Conservation (phyloP, 2,329 filamentous ascomycete genomes). For the Coniochaeta hoffmannii region DNA sequence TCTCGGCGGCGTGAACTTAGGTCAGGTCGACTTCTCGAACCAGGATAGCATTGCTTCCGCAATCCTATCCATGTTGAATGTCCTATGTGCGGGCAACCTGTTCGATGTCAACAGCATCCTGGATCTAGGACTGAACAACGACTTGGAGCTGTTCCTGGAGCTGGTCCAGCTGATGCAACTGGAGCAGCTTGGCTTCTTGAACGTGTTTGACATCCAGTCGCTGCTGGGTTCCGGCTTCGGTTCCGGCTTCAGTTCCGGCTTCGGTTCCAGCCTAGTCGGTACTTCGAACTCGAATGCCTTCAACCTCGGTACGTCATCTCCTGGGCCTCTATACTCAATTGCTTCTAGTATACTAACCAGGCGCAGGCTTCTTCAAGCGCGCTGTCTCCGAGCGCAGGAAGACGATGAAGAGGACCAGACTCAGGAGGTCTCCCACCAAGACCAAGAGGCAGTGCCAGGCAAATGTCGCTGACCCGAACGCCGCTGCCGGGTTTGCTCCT, state of each 20-base stretch:
- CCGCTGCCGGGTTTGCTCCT: slow-evolving; percentile 4
- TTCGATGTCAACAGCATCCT: slow-evolving; percentile 17
- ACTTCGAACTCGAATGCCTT: background rate
- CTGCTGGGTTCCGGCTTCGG: slow-evolving; percentile 19
- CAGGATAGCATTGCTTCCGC: slow-evolving; percentile 19
- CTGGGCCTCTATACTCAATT: background rate
- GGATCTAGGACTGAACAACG: slow-evolving; percentile 15
- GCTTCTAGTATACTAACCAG: background rate
- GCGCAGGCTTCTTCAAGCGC: slow-evolving; percentile 21
- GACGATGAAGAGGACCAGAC: slow-evolving; percentile 15
- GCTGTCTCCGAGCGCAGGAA: slow-evolving; percentile 17
- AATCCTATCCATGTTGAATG: slow-evolving; percentile 20
- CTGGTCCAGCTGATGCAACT: slow-evolving; percentile 23
- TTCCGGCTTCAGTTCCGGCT: background rate
- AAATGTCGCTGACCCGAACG: slow-evolving; percentile 3
- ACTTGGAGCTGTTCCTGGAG: slow-evolving; percentile 23
- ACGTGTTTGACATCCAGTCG: slow-evolving; percentile 17
- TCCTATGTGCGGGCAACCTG: slow-evolving; percentile 19
- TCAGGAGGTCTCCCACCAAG: slow-evolving; percentile 13
- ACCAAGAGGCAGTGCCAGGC: slow-evolving; percentile 17
- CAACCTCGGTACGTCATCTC: slow-evolving; percentile 5
- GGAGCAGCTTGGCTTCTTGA: slow-evolving; percentile 20
- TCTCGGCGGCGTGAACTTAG: slow-evolving; percentile 19
- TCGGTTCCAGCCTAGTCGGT: too few relatives aligned
- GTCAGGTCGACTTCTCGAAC: slow-evolving; percentile 20